Percentiles rank a stretch among this genome's conserved stretches.
phyloP scores from a whole-genome alignment of 208 protist genomes.

The Acanthamoeba culbertsoni region DNA sequence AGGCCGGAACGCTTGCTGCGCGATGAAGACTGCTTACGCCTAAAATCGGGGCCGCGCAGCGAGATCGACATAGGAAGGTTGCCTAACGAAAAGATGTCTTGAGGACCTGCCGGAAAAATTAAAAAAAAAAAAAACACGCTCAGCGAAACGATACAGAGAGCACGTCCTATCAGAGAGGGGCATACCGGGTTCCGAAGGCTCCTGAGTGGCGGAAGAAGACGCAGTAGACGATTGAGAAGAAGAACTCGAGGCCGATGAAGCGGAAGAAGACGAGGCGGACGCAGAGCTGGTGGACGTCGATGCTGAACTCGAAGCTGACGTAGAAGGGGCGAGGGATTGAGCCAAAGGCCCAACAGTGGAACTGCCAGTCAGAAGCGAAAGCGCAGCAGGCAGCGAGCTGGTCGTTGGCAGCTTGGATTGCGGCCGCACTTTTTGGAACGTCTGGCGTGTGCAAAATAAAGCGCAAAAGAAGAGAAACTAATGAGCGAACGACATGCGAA shows the following conservation, averaged over 20 bases:
- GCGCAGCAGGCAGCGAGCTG: background rate
- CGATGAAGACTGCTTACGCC: no score
- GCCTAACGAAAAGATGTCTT: background rate
- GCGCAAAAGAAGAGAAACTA: background rate
- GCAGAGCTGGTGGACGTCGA: background rate
- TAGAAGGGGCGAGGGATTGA: background rate
- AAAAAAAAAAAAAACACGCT: background rate
- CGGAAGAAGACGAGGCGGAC: background rate
- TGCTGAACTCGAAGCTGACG: background rate
- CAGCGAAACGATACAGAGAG: background rate
- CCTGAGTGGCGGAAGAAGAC: background rate
- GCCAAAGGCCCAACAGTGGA: background rate
- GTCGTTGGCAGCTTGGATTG: background rate
- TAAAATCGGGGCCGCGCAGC: background rate
- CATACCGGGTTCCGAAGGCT: no score
- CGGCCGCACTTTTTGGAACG: constrained; percentile 34
- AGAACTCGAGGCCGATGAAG: background rate
- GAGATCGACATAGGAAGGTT: constrained; percentile 24
- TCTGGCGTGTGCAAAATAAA: background rate
- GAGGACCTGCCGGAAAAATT: background rate
- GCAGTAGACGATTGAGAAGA: background rate
- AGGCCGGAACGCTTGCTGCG: no score
- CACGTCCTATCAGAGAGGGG: no score
- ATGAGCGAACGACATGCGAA: background rate
- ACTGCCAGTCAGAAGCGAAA: background rate